Percentiles rank a stretch among this genome's conserved stretches.
phyloP scores from a whole-genome alignment of 305 asterid genomes.

The Ilex paraguariensis region DNA sequence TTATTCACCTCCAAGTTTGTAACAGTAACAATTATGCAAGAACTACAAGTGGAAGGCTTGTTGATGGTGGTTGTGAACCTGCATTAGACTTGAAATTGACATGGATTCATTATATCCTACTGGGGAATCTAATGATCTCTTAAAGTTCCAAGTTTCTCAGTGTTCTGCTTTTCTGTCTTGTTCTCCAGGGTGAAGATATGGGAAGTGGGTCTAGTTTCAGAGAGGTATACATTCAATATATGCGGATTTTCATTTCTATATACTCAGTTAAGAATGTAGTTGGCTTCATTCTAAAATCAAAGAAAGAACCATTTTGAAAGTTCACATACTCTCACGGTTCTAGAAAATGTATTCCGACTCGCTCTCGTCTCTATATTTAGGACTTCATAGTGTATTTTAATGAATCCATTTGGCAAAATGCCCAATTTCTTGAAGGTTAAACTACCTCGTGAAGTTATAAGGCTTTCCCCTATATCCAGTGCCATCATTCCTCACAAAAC shows the following conservation, averaged over 20 bases:
- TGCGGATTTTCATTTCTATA: slow-evolving; percentile 2
- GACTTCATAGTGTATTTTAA: background rate
- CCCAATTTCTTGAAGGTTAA: slow-evolving; percentile 42
- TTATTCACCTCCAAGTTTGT: too few species aligned
- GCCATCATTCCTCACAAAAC: slow-evolving; percentile 64
- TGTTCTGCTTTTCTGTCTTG: background rate
- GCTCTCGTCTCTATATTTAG: background rate
- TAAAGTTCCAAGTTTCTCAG: too few species aligned
- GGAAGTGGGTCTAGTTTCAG: slow-evolving; percentile 38
- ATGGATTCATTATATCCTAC: too few species aligned
- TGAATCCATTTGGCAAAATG: background rate
- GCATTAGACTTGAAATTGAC: too few species aligned
- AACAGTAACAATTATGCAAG: too few species aligned
- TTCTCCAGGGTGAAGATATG: slow-evolving; percentile 43
- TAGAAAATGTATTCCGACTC: background rate
- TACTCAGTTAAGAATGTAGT: background rate
- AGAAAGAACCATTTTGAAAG: too few species aligned
- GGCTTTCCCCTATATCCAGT: slow-evolving; percentile 71
- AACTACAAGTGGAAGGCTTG: too few species aligned
- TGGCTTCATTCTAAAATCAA: too few species aligned
- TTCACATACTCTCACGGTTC: background rate
- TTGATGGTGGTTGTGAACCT: too few species aligned
- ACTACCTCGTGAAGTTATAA: slow-evolving; percentile 83
- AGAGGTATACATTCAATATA: slow-evolving; percentile 49
- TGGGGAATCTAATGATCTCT: too few species aligned